phyloP scores from a whole-genome alignment of 768 basidiomycete genomes.

The Russula abietina region DNA sequence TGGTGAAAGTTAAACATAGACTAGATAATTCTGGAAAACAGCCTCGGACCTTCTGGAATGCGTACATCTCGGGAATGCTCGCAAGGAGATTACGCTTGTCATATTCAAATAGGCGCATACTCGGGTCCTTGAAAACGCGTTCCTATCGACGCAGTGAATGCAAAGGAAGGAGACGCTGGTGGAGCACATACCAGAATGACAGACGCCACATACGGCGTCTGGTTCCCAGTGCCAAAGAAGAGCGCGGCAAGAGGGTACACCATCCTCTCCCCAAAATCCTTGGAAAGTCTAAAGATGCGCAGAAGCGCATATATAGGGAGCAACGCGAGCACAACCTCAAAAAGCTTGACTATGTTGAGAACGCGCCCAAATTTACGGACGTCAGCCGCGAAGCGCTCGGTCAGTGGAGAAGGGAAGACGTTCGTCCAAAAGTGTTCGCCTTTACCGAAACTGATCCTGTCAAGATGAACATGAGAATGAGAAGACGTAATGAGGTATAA shows the following conservation, averaged over 20 bases:
- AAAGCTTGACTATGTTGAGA: constrained; percentile 31
- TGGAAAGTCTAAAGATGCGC: constrained; percentile 34
- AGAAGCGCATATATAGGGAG: constrained; percentile 35
- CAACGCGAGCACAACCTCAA: constrained; percentile 32
- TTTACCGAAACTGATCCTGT: constrained; percentile 29
- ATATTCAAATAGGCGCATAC: constrained; percentile 35
- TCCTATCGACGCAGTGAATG: constrained; percentile 24
- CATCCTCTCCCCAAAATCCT: constrained; percentile 35
- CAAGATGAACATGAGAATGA: background rate
- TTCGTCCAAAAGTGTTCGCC: constrained; percentile 37
- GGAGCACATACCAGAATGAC: constrained; percentile 29
- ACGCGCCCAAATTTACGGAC: constrained; percentile 33
- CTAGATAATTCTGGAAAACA: background rate
- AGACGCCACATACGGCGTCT: constrained; percentile 35
- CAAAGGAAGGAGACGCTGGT: background rate
- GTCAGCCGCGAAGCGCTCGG: constrained; percentile 30
- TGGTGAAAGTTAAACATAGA: background rate
- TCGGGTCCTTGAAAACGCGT: constrained; percentile 34
- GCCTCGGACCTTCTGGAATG: constrained; percentile 32
- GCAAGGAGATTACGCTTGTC: constrained; percentile 31
- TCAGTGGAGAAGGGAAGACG: constrained; percentile 34
- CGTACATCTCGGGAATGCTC: constrained; percentile 32
- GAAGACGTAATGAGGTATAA: background rate
- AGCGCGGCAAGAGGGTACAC: constrained; percentile 35
- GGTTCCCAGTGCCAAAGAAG: constrained; percentile 36